These are phyloP conservation scores for Neurospora crassa DNA, from an alignment of 2,329 filamentous ascomycete species.

Conservation along the genomic window DNA sequence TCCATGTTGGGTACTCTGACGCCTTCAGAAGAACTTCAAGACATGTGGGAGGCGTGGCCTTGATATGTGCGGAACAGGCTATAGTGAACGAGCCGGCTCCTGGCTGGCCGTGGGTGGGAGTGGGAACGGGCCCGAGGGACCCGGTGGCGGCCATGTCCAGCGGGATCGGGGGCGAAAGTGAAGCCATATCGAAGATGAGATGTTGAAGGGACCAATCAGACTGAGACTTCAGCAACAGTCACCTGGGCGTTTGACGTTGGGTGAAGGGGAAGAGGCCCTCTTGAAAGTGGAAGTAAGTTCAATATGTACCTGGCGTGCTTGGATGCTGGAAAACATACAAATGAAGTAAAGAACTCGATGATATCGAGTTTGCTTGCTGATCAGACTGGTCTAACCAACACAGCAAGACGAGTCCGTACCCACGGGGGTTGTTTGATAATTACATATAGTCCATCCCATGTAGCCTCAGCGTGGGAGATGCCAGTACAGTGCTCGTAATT, in stretches of 20 bases:
- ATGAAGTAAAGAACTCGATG: too few relatives aligned
- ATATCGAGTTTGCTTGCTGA: not conserved
- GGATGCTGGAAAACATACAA: too few relatives aligned
- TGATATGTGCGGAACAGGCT: slow-evolving; percentile 24
- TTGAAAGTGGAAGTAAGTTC: too few relatives aligned
- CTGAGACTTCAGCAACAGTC: not conserved
- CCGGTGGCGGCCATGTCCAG: slow-evolving; percentile 9
- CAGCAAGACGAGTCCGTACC: not conserved
- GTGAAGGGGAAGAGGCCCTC: too few relatives aligned
- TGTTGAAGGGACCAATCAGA: not conserved
- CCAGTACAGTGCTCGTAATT: not conserved
- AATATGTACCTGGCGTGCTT: too few relatives aligned
- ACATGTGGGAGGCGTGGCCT: slow-evolving; percentile 23
- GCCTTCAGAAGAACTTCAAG: slow-evolving; percentile 27
- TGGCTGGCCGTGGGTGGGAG: slow-evolving; percentile 21
- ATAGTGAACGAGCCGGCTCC: slow-evolving; percentile 21
- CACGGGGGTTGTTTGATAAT: too few relatives aligned
- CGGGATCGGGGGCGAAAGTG: slow-evolving; percentile 5
- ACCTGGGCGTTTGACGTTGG: too few relatives aligned
- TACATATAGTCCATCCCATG: not conserved
- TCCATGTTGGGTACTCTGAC: slow-evolving; percentile 25
- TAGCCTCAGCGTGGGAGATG: not conserved
- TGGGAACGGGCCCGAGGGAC: slow-evolving; percentile 17
- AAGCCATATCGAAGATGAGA: not conserved
- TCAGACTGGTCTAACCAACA: not conserved